Evolutionary conservation across 2,329 filamentous ascomycete genomes (phyloP).

Genomic region (Penicillium palitans): DNA sequence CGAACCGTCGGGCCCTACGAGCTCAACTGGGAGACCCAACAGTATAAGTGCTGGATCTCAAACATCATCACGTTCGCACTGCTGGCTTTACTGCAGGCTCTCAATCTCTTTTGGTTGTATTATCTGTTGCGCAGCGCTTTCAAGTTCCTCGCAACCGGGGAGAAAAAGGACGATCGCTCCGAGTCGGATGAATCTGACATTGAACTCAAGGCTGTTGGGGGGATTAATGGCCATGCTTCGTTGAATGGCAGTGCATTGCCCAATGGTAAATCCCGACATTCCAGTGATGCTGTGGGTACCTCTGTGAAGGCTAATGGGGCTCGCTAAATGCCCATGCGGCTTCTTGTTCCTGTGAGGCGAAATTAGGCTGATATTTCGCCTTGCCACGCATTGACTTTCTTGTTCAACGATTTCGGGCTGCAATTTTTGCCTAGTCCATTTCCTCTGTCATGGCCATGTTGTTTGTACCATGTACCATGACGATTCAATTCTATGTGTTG

Average conservation of each 20-base stretch:
- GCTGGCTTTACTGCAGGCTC: conserved; percentile 39
- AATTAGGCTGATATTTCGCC: not conserved
- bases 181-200: conserved; percentile 40
- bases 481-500: not conserved
- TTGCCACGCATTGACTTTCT: not conserved
- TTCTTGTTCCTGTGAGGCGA: not conserved
- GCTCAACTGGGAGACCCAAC: conserved; percentile 46
- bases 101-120: conserved; percentile 46
- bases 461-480: not conserved
- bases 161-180: conserved; percentile 50
- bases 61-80: conserved; percentile 43
- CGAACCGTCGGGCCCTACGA: conserved; percentile 43
- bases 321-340: not conserved
- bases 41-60: conserved; percentile 47
- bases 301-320: not conserved
- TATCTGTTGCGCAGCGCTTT: conserved; percentile 40
- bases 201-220: conserved; percentile 29
- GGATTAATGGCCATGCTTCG: not conserved
- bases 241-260: not conserved
- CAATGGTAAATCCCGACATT: not conserved
- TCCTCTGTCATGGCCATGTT: not conserved
- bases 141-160: conserved; percentile 36
- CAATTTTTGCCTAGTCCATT: no score
- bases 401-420: not conserved
- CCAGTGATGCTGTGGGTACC: not conserved